Evolutionary conservation across 1,139 yeast species (phyloP), one percentile per base, ranked within the genome.

Genomic region (Candida pseudocylindracea): DNA sequence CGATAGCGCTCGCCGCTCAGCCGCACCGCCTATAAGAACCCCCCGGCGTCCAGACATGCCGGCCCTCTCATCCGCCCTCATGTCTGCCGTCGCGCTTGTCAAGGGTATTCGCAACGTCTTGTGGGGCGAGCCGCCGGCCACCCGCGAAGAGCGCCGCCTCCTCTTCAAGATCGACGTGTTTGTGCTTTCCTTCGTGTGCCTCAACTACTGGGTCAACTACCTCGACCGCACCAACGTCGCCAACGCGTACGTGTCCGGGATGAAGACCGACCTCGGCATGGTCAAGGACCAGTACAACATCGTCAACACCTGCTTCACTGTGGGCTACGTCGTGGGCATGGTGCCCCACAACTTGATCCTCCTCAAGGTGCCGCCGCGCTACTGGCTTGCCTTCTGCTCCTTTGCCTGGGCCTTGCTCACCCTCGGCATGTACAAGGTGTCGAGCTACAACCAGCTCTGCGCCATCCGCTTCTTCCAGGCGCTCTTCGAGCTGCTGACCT

Each of bases 171-270:
- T 75, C 33, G 91, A 76, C 44, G 36, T 72, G 10, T 44, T 72
- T 31, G 54, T 75, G 38, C 64, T 75, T 4, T 50, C 68, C 30
- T 74, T 68, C 45, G 61, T 75, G 27, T 55, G 72, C 41, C 51
- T 70, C 51, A 67, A 72, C 13, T 73, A 72, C 48, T 75, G 80
- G 76, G 72, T 71, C 33, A 74, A 74, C 44, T 70, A 70, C 36
- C 53, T 75, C 33, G 85, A 75, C 46, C 64, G 64, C 36, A 57
- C 70, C 32, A 67, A 65, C 43, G 53, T 69, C 33, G 65, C 67
- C 35, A 71, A 69, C 44, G 81, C 83, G n/a, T 75, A 74, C 45
- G 71, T 73, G 32, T 64, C 74, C 12, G 72, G 74, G 10, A 64
- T 76, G 67, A 49, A 57, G 38, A 79, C 79, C n/a, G 71, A 70